Conservation (phyloP, 2,329 filamentous ascomycete species). For the Calonectria hongkongensis region DNA sequence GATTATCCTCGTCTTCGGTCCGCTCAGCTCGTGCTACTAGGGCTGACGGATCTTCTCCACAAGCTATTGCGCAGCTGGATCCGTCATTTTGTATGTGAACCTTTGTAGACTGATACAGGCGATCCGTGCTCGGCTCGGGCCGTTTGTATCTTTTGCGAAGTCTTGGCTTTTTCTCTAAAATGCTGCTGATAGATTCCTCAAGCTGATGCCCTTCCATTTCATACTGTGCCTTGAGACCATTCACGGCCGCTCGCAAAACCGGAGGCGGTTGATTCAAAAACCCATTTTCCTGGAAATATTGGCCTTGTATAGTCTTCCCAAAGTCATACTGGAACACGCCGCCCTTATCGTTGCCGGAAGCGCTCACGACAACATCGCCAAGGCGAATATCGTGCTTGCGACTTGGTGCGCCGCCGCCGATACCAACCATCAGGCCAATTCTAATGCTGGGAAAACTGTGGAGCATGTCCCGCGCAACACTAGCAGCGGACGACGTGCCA, state of each 20-base stretch:
- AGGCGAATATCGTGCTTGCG: slow-evolving; percentile 48
- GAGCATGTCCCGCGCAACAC: slow-evolving; percentile 44
- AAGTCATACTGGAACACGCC: slow-evolving; percentile 54
- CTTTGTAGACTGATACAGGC: too few species aligned
- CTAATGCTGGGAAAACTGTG: slow-evolving; percentile 63
- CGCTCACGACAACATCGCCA: slow-evolving; percentile 53
- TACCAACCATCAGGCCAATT: slow-evolving; percentile 48
- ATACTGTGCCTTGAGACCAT: neutral
- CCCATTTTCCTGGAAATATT: neutral
- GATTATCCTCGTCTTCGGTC: too few species aligned
- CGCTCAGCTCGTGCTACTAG: too few species aligned
- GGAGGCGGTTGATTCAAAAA: neutral
- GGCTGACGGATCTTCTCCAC: too few species aligned
- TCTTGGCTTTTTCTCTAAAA: too few species aligned
- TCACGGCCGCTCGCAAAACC: neutral
- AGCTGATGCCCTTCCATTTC: too few species aligned
- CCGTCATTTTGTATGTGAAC: too few species aligned
- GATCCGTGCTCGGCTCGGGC: too few species aligned
- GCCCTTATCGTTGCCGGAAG: neutral
- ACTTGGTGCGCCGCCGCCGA: slow-evolving; percentile 46
- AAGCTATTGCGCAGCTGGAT: too few species aligned
- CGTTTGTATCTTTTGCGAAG: too few species aligned
- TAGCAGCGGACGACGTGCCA: slow-evolving; percentile 48
- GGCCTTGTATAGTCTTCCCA: slow-evolving; percentile 40
- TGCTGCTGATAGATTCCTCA: too few species aligned